Conservation (phyloP, 1,284 basidiomycete genomes). For the Pisolithus thermaeus region DNA sequence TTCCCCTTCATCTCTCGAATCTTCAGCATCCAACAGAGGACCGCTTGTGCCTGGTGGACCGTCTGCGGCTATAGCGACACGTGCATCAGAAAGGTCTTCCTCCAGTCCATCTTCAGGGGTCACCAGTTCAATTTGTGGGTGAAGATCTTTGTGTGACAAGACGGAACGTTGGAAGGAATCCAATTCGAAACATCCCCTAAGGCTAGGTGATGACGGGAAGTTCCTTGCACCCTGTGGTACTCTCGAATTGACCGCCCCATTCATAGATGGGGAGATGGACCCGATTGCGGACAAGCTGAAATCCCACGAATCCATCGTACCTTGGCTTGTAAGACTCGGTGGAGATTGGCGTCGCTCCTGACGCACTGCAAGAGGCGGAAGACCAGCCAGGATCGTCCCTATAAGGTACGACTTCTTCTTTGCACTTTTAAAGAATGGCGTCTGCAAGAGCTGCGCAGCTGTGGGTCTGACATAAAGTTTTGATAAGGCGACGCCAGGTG, state of each 20-base stretch:
- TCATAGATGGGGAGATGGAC: conserved; percentile 9
- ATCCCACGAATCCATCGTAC: conserved; percentile 29
- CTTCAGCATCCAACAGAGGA: background rate
- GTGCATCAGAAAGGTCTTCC: background rate
- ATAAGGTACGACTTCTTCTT: conserved; percentile 75
- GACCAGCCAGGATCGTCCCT: conserved; percentile 58
- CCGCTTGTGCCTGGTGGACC: background rate
- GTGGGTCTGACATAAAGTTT: conserved; percentile 47
- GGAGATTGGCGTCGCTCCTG: conserved; percentile 45
- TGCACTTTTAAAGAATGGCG: conserved; percentile 73
- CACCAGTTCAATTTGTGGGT: background rate
- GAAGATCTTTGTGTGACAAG: conserved; percentile 2
- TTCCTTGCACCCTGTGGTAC: conserved; percentile 3
- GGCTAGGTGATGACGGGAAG: conserved; percentile 4
- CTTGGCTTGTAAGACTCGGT: conserved; percentile 14
- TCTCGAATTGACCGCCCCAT: conserved; percentile 1
- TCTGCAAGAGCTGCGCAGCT: conserved; percentile 71
- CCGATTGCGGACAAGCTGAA: conserved; percentile 15
- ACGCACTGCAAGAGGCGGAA: conserved; percentile 64
- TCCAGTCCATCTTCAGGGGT: background rate
- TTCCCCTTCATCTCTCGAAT: background rate
- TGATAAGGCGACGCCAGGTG: background rate
- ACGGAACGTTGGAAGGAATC: conserved; percentile 1
- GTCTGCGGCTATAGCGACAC: background rate
- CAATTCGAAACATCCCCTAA: background rate